Evolutionary conservation across 805 yeast genomes (phyloP).

Genomic region (Brettanomyces custersianus): DNA sequence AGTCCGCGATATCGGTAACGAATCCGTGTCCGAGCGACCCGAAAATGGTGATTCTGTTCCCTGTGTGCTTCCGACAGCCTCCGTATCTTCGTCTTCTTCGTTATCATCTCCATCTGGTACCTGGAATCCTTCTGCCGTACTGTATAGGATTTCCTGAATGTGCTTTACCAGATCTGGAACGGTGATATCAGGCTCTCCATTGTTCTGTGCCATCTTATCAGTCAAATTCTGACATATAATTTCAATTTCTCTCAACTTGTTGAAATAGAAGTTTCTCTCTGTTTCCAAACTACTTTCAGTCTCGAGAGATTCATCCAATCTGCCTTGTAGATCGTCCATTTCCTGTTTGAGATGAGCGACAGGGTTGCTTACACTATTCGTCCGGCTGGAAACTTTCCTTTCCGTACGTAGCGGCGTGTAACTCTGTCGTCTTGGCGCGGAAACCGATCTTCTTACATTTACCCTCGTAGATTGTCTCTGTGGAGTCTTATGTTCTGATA

Average conservation of each 20-base stretch:
- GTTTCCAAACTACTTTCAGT: conserved; percentile 62
- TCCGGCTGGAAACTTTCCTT: conserved; percentile 2
- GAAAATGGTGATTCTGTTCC: background rate
- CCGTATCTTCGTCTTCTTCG: background rate
- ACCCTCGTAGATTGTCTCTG: background rate
- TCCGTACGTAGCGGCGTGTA: conserved; percentile 7
- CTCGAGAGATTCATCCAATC: conserved; percentile 46
- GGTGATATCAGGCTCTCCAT: conserved; percentile 15
- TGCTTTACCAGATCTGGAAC: conserved; percentile 41
- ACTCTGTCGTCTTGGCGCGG: background rate
- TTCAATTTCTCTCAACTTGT: conserved; percentile 84
- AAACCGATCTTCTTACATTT: background rate
- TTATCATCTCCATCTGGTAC: conserved; percentile 32
- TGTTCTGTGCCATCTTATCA: conserved; percentile 35
- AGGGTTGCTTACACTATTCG: background rate
- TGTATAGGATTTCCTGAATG: conserved; percentile 68
- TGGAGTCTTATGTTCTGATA: background rate
- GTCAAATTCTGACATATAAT: conserved; percentile 59
- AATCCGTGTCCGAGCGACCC: background rate
- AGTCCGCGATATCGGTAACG: conserved; percentile 5
- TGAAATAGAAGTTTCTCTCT: conserved; percentile 86
- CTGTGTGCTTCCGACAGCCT: background rate
- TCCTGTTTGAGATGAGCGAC: conserved; percentile 29
- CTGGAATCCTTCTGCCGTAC: conserved; percentile 79
- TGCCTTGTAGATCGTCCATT: conserved; percentile 40